phyloP scores from a whole-genome alignment of 2,329 filamentous ascomycete species.

The Westerdykella sp. region DNA sequence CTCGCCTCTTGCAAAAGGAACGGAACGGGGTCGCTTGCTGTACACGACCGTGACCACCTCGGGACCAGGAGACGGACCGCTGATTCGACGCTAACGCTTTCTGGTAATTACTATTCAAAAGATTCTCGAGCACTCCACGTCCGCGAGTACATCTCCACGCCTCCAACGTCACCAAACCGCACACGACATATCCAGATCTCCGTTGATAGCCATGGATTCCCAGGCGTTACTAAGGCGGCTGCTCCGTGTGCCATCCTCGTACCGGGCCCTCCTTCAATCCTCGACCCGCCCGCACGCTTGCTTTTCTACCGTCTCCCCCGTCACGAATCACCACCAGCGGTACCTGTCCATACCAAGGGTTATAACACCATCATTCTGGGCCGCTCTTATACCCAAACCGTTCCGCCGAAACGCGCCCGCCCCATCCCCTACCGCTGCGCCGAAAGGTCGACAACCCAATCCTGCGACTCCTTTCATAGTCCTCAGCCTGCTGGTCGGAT shows the following conservation, averaged over 20 bases:
- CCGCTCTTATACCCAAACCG: conserved; percentile 32
- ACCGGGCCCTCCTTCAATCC: conserved; percentile 13
- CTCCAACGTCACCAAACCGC: background rate
- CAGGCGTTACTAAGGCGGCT: conserved; percentile 20
- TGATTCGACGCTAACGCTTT: too few species aligned
- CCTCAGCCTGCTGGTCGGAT: conserved; percentile 73
- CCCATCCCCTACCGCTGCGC: background rate
- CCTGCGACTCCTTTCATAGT: conserved; percentile 63
- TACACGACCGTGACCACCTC: too few species aligned
- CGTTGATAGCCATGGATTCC: conserved; percentile 19
- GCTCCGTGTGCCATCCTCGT: conserved; percentile 19
- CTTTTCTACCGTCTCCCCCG: conserved; percentile 12
- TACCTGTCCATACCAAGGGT: conserved; percentile 31
- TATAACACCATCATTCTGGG: conserved; percentile 34
- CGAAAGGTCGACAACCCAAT: conserved; percentile 38
- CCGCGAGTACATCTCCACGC: background rate
- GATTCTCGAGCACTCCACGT: background rate
- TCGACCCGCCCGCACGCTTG: conserved; percentile 16
- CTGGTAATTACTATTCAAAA: too few species aligned
- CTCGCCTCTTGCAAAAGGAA: too few species aligned
- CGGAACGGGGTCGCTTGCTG: too few species aligned
- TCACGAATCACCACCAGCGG: conserved; percentile 10
- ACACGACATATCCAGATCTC: background rate
- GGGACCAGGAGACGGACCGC: too few species aligned
- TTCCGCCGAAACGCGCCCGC: conserved; percentile 11